A percentile compares a stretch with the other conserved stretches of the same genome.
Evolutionary conservation across 1,284 basidiomycete genomes (phyloP).

Genomic region (Trichosporon ovoides): DNA sequence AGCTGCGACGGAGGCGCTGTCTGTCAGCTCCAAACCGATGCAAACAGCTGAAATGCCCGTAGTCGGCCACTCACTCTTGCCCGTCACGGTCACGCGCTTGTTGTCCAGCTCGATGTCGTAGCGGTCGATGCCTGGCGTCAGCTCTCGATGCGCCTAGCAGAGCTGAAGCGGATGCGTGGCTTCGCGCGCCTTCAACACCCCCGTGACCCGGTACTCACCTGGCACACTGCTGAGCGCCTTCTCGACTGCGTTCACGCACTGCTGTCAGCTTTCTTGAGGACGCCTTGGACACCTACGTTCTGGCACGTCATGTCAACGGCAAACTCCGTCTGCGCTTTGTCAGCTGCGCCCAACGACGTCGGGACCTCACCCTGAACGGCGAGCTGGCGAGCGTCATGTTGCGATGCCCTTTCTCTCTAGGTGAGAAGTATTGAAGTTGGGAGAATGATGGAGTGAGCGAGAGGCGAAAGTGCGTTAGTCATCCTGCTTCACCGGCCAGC

Average conservation of each 20-base stretch:
- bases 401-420: not conserved
- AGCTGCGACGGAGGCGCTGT: conserved; percentile 48
- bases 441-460: not conserved
- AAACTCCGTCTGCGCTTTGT: conserved; percentile 44
- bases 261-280: not conserved
- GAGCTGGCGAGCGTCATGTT: conserved; percentile 34
- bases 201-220: conserved; percentile 27
- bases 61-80: conserved; percentile 34
- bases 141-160: not conserved
- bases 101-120: conserved; percentile 48
- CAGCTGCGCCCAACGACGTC: not conserved
- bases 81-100: conserved; percentile 47
- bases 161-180: no score
- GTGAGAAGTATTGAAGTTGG: no score
- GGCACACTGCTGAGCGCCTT: conserved; percentile 33
- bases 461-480: not conserved
- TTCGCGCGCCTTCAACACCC: no score
- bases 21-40: conserved; percentile 9
- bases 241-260: conserved; percentile 47
- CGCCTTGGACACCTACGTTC: conserved; percentile 28
- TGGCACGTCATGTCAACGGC: conserved; percentile 51
- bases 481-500: conserved; percentile 1
- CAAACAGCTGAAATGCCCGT: not conserved
- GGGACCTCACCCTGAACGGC: conserved; percentile 32
- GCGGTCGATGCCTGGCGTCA: conserved; percentile 39